Base-by-base conservation (phyloP, 2,329 filamentous ascomycete species). In the Zasmidium citrigriseum region DNA sequence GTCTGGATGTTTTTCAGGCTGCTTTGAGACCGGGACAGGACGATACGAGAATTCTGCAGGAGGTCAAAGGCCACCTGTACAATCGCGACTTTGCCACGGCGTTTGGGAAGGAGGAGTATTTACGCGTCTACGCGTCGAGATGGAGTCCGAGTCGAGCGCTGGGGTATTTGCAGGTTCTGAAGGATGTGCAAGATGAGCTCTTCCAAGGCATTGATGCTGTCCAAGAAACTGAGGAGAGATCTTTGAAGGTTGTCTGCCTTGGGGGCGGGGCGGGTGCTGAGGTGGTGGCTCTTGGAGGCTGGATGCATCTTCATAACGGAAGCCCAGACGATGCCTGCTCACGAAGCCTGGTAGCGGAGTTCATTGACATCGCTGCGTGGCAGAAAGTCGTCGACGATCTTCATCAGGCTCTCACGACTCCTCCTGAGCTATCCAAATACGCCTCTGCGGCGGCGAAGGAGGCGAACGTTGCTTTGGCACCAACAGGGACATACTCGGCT, bases 91-190 rank as follows among this genome's bases (percentile, higher is more conserved):
- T 98, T 75, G 81, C 82, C 12, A 77, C 80, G 16, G 93, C 93
- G 0, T 99, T 98, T 76, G 86, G 86, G 0, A 81, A 81, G 47
- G 81, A 85, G 55, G 85, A 89, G 46, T 84, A 88, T 67, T 82
- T 97, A 18, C 85, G 89, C 60, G 90, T 89, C 10, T 99, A 99
- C 78, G 91, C 91, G 9, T 85, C 91, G 54, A 80, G 95, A 67
- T 99, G 93, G 93, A 96, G 92, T 74, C 90, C 93, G 1, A 89
- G 89, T 53, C 82, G 95, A 54, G 89, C 92, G 0, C 77, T 98
- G 53, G 91, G 88, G 62, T 98, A 98, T 75, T 80, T 86, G n/a
- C 78, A 82, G n/a, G 71, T 87, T 16, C 80, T 88, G 22, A 70
- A 67, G 60, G 61, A 75, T 68, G 55, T 77, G 64, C 65, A 66